Conservation (phyloP, 768 basidiomycete species). For the Pluteus cervinus region DNA sequence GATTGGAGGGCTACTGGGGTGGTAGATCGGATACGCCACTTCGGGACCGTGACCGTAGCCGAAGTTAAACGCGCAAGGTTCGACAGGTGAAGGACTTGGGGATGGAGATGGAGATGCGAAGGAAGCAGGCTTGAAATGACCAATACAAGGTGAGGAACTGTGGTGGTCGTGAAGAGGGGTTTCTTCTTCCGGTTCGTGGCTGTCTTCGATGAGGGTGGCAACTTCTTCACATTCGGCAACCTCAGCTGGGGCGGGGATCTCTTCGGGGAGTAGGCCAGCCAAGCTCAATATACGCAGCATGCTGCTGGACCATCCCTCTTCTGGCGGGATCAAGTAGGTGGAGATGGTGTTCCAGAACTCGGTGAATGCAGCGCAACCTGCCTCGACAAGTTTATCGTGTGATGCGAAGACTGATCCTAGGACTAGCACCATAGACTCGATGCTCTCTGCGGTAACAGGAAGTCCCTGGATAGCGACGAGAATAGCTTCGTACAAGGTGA, state of each 20-base stretch:
- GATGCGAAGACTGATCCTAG: slow-evolving; percentile 55
- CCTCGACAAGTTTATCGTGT: slow-evolving; percentile 31
- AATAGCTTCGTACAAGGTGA: slow-evolving; percentile 58
- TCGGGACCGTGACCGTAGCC: no score
- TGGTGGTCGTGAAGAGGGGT: slow-evolving; percentile 10
- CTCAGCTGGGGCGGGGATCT: background rate
- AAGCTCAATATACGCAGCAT: slow-evolving; percentile 25
- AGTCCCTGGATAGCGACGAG: slow-evolving; percentile 46
- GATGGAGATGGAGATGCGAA: no score
- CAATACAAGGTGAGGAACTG: no score
- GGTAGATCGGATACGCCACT: slow-evolving; percentile 10
- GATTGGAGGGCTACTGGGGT: slow-evolving; percentile 14
- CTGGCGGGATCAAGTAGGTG: slow-evolving; percentile 30
- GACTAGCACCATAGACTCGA: slow-evolving; percentile 43
- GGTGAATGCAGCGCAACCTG: slow-evolving; percentile 49
- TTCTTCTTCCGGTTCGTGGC: background rate
- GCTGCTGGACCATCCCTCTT: slow-evolving; percentile 47
- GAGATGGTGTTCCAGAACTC: slow-evolving; percentile 60
- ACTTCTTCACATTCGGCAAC: slow-evolving; percentile 1
- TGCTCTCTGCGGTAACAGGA: slow-evolving; percentile 28
- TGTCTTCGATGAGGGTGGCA: background rate
- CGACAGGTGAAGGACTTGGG: no score
- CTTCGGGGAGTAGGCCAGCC: slow-evolving; percentile 2
- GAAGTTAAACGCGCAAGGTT: no score
- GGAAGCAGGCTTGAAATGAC: no score